These are phyloP conservation scores for Flaveria robusta DNA, from an alignment of 129 eudicot species.

Conservation along the genomic window DNA sequence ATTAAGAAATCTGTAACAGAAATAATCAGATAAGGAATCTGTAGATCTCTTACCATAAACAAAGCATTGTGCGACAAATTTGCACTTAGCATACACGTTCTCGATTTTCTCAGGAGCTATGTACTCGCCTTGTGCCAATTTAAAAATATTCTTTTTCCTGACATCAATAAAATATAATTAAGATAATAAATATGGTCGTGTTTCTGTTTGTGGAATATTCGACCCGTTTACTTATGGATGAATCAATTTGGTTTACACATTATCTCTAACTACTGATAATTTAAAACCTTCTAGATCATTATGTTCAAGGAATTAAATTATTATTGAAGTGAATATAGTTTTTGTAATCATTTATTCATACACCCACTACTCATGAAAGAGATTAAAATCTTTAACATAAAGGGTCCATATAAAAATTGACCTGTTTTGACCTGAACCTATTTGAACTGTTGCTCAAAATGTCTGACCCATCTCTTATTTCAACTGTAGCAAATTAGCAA, in stretches of 20 bases:
- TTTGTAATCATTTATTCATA: not conserved
- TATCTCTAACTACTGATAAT: not conserved
- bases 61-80: slow-evolving; percentile 85
- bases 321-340: not conserved
- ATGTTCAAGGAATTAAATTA: not conserved
- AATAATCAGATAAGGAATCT: not conserved
- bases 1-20: not conserved
- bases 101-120: slow-evolving; percentile 95
- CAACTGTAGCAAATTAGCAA: not conserved
- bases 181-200: not conserved
- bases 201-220: not conserved
- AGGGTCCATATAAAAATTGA: not conserved
- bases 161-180: not conserved
- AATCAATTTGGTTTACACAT: not conserved
- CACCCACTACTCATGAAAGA: not conserved
- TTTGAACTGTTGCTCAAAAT: not conserved
- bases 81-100: slow-evolving; percentile 82
- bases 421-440: slow-evolving; percentile 1
- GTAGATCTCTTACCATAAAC: slow-evolving; percentile 60
- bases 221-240: slow-evolving; percentile 15
- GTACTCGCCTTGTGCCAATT: slow-evolving; percentile 95
- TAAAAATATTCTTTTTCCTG: slow-evolving; percentile 93
- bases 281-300: not conserved
- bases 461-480: not conserved
- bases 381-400: not conserved